phyloP scores from a whole-genome alignment of 2,329 filamentous ascomycete genomes.

The Nothomitra cinnamomea region DNA sequence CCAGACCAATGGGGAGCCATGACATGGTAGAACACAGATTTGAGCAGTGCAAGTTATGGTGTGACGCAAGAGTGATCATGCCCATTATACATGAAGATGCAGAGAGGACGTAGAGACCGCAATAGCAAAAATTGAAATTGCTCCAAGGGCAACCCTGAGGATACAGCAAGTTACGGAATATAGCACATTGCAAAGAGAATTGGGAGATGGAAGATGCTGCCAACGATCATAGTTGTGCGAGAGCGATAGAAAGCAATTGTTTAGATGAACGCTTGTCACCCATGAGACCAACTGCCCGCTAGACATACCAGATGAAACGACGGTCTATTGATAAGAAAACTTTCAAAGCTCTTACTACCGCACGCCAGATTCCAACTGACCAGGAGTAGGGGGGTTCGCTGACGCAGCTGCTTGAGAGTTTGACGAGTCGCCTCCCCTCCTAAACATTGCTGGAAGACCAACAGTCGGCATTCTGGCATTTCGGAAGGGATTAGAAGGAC shows the following conservation, averaged over 20 bases:
- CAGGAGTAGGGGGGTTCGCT: background rate
- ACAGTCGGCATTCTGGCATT: background rate
- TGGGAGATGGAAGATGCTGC: no score
- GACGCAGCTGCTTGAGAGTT: background rate
- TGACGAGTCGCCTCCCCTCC: background rate
- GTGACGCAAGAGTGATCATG: background rate
- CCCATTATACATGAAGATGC: background rate
- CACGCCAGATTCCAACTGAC: slow-evolving; percentile 1
- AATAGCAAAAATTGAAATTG: background rate
- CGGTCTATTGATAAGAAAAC: background rate
- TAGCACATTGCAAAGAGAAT: no score
- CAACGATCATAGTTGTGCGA: no score
- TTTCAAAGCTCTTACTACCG: background rate
- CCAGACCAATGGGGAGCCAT: no score
- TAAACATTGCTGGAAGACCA: background rate
- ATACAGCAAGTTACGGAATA: no score
- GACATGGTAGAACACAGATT: background rate
- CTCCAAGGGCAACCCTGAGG: no score
- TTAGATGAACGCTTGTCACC: background rate
- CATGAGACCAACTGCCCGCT: background rate
- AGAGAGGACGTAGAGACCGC: background rate
- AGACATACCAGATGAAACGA: background rate
- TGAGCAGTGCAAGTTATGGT: background rate
- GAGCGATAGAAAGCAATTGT: no score
- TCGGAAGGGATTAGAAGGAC: background rate